Conservation (phyloP, 2,329 filamentous ascomycete species). For the Sordariomycetes sp. region DNA sequence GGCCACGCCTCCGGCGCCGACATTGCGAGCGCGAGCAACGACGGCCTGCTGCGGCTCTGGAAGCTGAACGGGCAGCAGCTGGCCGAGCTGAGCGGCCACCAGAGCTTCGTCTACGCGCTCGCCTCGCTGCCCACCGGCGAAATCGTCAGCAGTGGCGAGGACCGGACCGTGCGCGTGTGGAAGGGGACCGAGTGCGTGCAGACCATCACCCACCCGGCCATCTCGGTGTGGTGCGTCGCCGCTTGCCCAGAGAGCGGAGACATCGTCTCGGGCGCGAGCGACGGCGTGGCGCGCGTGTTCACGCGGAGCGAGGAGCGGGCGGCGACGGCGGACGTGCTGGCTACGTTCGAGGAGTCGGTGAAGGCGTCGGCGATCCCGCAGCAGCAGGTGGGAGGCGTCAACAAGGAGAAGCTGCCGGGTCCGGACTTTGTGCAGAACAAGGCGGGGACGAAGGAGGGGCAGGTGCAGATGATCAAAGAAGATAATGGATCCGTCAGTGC, state of each 20-base stretch:
- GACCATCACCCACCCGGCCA: constrained; percentile 92
- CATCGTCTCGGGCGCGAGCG: constrained; percentile 87
- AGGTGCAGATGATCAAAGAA: constrained; percentile 85
- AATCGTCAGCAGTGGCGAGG: constrained; percentile 83
- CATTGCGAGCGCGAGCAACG: constrained; percentile 93
- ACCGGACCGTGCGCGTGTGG: constrained; percentile 90
- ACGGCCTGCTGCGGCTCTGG: constrained; percentile 81
- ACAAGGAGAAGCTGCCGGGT: constrained; percentile 85
- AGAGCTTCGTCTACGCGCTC: constrained; percentile 89
- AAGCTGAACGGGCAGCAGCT: constrained; percentile 68
- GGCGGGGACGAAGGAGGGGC: constrained; percentile 88
- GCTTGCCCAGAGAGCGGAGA: constrained; percentile 74
- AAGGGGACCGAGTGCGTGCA: constrained; percentile 73
- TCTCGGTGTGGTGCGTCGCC: constrained; percentile 93
- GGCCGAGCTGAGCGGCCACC: constrained; percentile 73
- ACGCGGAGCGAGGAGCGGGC: constrained; percentile 59
- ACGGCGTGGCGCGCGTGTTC: constrained; percentile 77
- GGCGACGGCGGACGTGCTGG: constrained; percentile 57
- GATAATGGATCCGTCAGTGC: constrained; percentile 72
- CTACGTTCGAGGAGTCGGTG: constrained; percentile 72
- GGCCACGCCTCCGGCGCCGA: constrained; percentile 73
- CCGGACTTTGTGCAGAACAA: constrained; percentile 76
- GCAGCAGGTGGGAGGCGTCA: constrained; percentile 71
- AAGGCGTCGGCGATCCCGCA: constrained; percentile 81
- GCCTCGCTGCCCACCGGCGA: constrained; percentile 71